Conservation (phyloP, 2,329 filamentous ascomycete genomes). For the Westerdykella aurantiaca region DNA sequence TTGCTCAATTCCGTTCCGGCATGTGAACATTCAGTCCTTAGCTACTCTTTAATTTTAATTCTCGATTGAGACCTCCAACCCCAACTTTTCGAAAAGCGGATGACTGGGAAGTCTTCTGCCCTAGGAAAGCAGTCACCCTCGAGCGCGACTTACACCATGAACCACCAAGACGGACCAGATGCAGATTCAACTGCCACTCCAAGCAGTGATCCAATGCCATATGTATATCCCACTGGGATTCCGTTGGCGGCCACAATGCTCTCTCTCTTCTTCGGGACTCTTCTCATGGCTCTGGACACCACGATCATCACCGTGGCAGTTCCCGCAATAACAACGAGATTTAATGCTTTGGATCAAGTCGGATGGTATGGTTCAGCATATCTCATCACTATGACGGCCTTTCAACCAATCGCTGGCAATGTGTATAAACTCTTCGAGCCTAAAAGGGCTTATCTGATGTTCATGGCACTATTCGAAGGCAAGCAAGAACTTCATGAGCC, state of each 20-base stretch:
- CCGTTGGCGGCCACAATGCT: no score
- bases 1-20: no score
- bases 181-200: no score
- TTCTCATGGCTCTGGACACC: slow-evolving; percentile 23
- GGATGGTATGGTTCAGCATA: slow-evolving; percentile 34
- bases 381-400: slow-evolving; percentile 18
- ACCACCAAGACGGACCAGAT: no score
- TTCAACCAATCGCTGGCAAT: slow-evolving; percentile 35
- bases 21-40: no score
- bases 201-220: no score
- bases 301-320: slow-evolving; percentile 39
- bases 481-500: not conserved
- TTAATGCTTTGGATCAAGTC: slow-evolving; percentile 32
- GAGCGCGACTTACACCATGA: no score
- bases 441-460: slow-evolving; percentile 42
- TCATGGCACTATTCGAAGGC: slow-evolving; percentile 37
- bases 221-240: slow-evolving; percentile 1
- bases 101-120: no score
- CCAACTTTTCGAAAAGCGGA: no score
- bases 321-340: slow-evolving; percentile 38
- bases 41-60: no score
- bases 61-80: no score
- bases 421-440: slow-evolving; percentile 40
- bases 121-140: no score
- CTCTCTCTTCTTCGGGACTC: slow-evolving; percentile 9